Base-by-base conservation (phyloP, 305 asterid species). In the Solanum hybrid region DNA sequence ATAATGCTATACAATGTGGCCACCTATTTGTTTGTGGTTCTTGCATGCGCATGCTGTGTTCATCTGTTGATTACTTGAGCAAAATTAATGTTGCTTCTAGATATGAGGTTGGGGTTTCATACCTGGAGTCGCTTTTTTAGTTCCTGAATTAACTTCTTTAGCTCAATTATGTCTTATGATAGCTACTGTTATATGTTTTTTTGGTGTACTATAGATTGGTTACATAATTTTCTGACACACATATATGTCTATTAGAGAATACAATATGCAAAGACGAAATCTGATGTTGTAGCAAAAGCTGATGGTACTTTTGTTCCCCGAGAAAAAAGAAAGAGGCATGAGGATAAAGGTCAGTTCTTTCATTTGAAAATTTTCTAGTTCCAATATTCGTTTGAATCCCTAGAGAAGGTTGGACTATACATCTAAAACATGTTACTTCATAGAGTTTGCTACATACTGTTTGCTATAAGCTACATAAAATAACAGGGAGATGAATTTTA, bases 231-330 rank as follows among this genome's bases (percentile, higher is more conserved):
- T 32, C 4, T 64, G 73, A 81, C 86, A 24, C 42, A n/a, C 76
- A 34, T 64, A 12, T 84, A 8, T 91, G 71, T 91, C 81, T 88
- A 51, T 92, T 31, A 97, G 99, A 89, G 97, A 91, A 97, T 97
- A 92, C 98, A 97, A 88, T 97, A 96, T 91, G 99, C 99, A 5
- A 96, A 96, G 94, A 94, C 99, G 17, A 97, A 96, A 94, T 97
- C 99, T 4, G 99, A 97, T 93, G 51, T 95, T 91, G 84, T 96
- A 88, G 96, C 99, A 0, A 97, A 97, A 94, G 95, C 98, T 1
- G 99, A 96, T 92, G 99, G 99, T 40, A 96, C 98, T 37, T 97
- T 97, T 88, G 96, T 95, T 34, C 99, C 99, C 87, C 95, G 99
- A 90, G 99, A 96, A 87, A 97, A 96, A 89, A 95, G 95, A 89